Evolutionary conservation across 2,329 filamentous ascomycete genomes (phyloP).

Genomic region (Aspergillus sp.): DNA sequence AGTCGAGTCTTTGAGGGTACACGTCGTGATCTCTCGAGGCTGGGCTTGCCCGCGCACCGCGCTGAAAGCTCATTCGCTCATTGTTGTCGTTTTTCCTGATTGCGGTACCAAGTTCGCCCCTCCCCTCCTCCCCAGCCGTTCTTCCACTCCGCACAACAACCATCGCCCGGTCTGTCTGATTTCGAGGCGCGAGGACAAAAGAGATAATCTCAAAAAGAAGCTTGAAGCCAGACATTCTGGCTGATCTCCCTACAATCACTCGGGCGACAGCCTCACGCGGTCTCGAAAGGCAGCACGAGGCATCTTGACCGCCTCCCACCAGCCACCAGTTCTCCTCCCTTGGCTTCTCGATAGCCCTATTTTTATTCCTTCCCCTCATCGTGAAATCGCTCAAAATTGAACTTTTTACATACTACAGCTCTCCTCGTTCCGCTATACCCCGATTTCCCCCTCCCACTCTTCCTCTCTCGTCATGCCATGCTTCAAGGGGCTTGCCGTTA

Average conservation of each 20-base stretch:
- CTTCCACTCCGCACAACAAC: constrained; percentile 20
- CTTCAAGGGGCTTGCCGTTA: constrained; percentile 98
- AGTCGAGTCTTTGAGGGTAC: background rate
- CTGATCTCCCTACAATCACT: background rate
- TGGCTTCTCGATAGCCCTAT: constrained; percentile 5
- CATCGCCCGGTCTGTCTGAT: background rate
- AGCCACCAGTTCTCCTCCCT: constrained; percentile 25
- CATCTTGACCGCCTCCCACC: constrained; percentile 33
- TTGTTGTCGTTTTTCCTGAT: constrained; percentile 18
- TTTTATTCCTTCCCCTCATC: constrained; percentile 12
- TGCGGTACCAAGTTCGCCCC: constrained; percentile 7
- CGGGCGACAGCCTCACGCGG: background rate
- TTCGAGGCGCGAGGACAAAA: background rate
- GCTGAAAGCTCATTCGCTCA: constrained; percentile 15
- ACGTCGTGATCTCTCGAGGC: background rate
- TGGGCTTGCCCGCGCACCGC: background rate
- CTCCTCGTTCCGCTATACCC: constrained; percentile 4
- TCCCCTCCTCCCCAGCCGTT: constrained; percentile 8
- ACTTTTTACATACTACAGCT: background rate
- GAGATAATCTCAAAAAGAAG: background rate
- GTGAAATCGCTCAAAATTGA: constrained; percentile 2
- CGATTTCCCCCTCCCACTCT: background rate
- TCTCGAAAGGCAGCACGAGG: background rate
- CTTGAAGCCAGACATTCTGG: background rate
- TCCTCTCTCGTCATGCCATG: constrained; percentile 70